Conservation (phyloP, 2,329 filamentous ascomycete genomes). For the Teratosphaeria destructans region DNA sequence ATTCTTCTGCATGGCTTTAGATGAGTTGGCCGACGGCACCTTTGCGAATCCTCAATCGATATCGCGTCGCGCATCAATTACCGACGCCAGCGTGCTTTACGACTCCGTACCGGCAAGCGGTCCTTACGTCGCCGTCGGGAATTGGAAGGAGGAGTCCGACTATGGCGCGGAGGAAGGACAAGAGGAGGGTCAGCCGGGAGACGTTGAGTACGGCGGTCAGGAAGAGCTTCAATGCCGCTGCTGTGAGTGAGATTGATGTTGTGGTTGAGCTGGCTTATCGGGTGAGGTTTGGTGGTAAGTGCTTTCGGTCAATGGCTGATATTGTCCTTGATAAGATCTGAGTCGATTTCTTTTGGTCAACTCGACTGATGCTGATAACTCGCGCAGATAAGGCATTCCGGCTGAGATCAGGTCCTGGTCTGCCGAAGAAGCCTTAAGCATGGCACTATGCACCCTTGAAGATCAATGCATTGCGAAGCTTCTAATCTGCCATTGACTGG, state of each 20-base stretch:
- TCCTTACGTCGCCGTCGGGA: constrained; percentile 34
- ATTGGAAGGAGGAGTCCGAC: constrained; percentile 66
- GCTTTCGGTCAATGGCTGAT: neutral
- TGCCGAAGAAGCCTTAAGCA: constrained; percentile 9
- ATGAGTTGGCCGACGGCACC: constrained; percentile 60
- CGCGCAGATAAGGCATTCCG: constrained; percentile 36
- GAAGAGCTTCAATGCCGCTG: constrained; percentile 74
- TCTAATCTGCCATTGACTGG: neutral
- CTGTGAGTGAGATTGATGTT: constrained; percentile 71
- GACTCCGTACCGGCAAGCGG: constrained; percentile 38
- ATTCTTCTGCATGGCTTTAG: constrained; percentile 20
- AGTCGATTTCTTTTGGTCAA: neutral
- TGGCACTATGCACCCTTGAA: neutral
- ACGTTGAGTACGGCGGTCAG: constrained; percentile 61
- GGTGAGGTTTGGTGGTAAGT: constrained; percentile 48
- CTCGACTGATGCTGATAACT: constrained; percentile 2
- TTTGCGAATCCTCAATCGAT: constrained; percentile 58
- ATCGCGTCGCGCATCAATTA: constrained; percentile 64
- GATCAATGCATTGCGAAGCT: neutral
- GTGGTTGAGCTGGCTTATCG: constrained; percentile 72
- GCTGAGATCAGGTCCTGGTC: constrained; percentile 31
- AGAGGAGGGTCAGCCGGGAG: constrained; percentile 59
- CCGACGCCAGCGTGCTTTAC: constrained; percentile 60
- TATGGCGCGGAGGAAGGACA: constrained; percentile 56
- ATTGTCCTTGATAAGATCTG: neutral